Conservation (phyloP, 2,329 filamentous ascomycete genomes). For the Ophiostoma ulmi region DNA sequence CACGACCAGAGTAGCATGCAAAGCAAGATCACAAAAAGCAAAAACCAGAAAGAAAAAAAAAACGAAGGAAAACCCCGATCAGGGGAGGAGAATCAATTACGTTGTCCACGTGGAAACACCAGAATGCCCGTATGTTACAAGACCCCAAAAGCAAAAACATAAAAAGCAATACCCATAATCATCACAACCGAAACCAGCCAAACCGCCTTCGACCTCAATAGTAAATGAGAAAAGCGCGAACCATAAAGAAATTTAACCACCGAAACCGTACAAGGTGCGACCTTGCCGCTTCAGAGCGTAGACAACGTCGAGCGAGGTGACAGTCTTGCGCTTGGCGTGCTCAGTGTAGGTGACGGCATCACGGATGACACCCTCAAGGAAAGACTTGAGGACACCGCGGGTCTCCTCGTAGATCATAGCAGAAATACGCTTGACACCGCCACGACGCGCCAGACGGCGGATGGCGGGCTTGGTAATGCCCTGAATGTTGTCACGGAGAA, state of each 20-base stretch:
- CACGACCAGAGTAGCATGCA: not conserved
- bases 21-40: not conserved
- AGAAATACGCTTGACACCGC: constrained; percentile 99
- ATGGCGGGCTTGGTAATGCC: constrained; percentile 98
- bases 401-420: constrained; percentile 85
- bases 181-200: constrained; percentile 29
- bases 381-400: constrained; percentile 70
- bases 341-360: constrained; percentile 74
- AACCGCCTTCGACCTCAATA: constrained; percentile 23
- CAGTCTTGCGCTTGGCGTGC: constrained; percentile 77
- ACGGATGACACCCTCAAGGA: constrained; percentile 71
- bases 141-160: constrained; percentile 25
- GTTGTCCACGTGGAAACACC: constrained; percentile 30
- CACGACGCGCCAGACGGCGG: constrained; percentile 96
- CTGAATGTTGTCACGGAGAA: constrained; percentile 99
- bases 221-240: constrained; percentile 29
- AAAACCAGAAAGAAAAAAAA: not conserved
- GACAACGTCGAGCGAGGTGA: constrained; percentile 64
- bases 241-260: constrained; percentile 58
- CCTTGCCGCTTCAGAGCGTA: constrained; percentile 65
- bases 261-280: constrained; percentile 81
- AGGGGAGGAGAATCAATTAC: constrained; percentile 28
- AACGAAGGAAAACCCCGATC: not conserved
- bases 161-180: constrained; percentile 31
- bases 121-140: constrained; percentile 31